Evolutionary conservation across 2,329 filamentous ascomycete genomes (phyloP), one percentile per base, ranked within the genome.

Genomic region (Emmonsiellopsis sp.): DNA sequence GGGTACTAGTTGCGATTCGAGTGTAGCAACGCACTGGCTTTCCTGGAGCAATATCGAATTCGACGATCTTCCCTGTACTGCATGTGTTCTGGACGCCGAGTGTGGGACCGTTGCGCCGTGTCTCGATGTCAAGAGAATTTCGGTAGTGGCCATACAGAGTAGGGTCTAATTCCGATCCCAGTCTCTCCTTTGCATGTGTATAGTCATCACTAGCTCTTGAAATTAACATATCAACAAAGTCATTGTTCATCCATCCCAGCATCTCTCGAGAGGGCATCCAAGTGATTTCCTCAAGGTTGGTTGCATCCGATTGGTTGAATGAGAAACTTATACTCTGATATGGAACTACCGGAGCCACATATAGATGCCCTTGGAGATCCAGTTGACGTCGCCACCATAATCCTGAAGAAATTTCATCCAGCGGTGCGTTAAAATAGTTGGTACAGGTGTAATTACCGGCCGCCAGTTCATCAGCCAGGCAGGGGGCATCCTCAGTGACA

Each of bases 371-470:
- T 26, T 20, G 16, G 7, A 1, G 7, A 15, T 15, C 41, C 41
- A 44, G 5, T 15, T 26, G 8, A 44, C 41, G 20, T 5, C 41
- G 41, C 16, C 16, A 15, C 41, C 41, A 44, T 20, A 44, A 20
- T 9, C 43, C 44, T 7, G 52, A 30, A 11, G 42, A 49, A 43
- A 54, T 50, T 13, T 51, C 38, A 42, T 57, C 56, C 4, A 59
- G 30, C 26, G 57, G 31, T 7, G 38, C 49, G 47, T 54, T 53
- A 5, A 44, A 32, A 34, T 46, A 30, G 30, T 31, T 13, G 10
- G 54, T 59, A 49, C 58, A 59, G 3, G 57, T 52, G 31, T 55
- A 59, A 16, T 55, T 53, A 31, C 54, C 46, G 6, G 42, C 48
- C 7, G 2, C 13, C 11, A 58, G 41, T 7, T 55, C 30, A 3